A percentile compares a stretch with the other conserved stretches of the same genome.
Conservation (phyloP, 148 eudicot genomes). For the Camellia granthamiana region DNA sequence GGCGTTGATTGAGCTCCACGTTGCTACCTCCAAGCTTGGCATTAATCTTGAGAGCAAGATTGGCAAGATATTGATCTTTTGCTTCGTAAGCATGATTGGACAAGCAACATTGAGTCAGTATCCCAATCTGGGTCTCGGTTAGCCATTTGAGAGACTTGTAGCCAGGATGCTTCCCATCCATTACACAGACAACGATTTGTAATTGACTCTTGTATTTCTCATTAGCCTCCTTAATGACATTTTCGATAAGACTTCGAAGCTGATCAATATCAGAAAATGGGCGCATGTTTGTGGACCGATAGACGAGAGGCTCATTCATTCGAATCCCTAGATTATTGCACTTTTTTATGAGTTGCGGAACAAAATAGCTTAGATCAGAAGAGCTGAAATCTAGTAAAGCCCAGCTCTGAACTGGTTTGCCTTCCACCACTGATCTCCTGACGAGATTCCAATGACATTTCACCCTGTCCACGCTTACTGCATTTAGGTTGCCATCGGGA, state of each 20-base stretch:
- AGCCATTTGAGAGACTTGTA: slow-evolving; percentile 62
- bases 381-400: slow-evolving; percentile 55
- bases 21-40: slow-evolving; percentile 84
- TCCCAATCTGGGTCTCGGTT: slow-evolving; percentile 63
- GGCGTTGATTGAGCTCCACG: slow-evolving; percentile 39
- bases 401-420: slow-evolving; percentile 50
- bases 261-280: slow-evolving; percentile 17
- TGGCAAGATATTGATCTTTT: slow-evolving; percentile 58
- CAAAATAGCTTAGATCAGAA: slow-evolving; percentile 20
- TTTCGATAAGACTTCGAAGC: slow-evolving; percentile 28
- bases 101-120: slow-evolving; percentile 74
- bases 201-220: slow-evolving; percentile 18
- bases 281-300: slow-evolving; percentile 22
- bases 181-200: slow-evolving; percentile 63
- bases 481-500: slow-evolving; percentile 10
- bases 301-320: slow-evolving; percentile 33
- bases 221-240: slow-evolving; percentile 23
- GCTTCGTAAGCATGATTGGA: slow-evolving; percentile 37
- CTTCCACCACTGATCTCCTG: slow-evolving; percentile 44
- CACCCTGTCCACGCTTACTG: slow-evolving; percentile 32
- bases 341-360: slow-evolving; percentile 35
- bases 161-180: slow-evolving; percentile 40
- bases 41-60: slow-evolving; percentile 74
- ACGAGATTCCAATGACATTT: slow-evolving; percentile 65
- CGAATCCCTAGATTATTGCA: slow-evolving; percentile 39